A percentile compares a stretch with the other conserved stretches of the same genome.
Conservation (phyloP, 106 monocot genomes). For the Narthecium ossifragum region DNA sequence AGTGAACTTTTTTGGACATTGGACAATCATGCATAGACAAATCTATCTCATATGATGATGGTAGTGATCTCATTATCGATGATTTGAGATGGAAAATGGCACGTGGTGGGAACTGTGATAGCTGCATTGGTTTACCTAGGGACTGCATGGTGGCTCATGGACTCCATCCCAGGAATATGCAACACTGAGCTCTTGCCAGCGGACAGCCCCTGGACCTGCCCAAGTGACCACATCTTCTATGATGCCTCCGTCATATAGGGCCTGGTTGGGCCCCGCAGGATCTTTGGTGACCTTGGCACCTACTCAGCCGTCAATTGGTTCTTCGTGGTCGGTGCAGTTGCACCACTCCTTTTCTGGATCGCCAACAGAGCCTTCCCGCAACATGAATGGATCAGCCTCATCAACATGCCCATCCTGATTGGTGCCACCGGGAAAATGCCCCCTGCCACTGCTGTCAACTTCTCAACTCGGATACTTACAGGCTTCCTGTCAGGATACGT, state of each 20-base stretch:
- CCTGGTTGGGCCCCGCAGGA: conserved; percentile 14
- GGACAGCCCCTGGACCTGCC: conserved; percentile 26
- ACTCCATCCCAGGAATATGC: conserved; percentile 14
- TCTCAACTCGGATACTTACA: conserved; percentile 8
- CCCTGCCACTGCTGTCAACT: conserved; percentile 13
- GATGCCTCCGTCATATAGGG: conserved; percentile 21
- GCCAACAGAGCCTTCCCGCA: conserved; percentile 4
- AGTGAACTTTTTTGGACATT: too few species aligned
- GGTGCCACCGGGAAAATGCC: conserved; percentile 8
- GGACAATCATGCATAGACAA: not conserved
- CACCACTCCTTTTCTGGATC: conserved; percentile 5
- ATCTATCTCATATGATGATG: too few species aligned
- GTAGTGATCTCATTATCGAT: too few species aligned
- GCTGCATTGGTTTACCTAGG: conserved; percentile 7
- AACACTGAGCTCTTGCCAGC: not conserved
- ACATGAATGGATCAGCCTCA: conserved; percentile 12
- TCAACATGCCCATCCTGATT: conserved; percentile 14
- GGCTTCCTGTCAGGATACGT: conserved; percentile 52
- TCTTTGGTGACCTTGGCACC: conserved; percentile 15
- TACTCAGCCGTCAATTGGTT: conserved; percentile 20
- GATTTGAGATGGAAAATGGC: not conserved
- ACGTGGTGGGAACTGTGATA: conserved; percentile 23
- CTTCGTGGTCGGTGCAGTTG: conserved; percentile 13
- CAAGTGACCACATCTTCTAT: conserved; percentile 16
- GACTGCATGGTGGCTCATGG: conserved; percentile 20